Percentiles rank a stretch among this genome's conserved stretches.
Evolutionary conservation across 1,284 basidiomycete species (phyloP).

Genomic region (Neonothopanus nambi): DNA sequence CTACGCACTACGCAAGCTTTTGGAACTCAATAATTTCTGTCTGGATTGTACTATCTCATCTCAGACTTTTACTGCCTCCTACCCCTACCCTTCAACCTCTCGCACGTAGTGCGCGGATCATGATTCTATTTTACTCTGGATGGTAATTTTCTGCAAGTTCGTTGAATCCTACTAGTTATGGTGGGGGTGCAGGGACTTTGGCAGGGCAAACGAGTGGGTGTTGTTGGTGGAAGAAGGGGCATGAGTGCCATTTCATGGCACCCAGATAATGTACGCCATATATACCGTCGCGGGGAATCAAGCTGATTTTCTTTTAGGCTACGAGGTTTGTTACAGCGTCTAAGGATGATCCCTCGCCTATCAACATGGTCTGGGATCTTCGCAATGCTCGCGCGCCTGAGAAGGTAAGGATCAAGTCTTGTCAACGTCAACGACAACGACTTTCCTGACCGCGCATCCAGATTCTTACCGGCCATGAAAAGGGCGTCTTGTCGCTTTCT

Average conservation of each 20-base stretch:
- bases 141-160: too few species aligned
- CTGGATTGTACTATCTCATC: slow-evolving; percentile 73
- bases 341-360: slow-evolving; percentile 93
- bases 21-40: slow-evolving; percentile 73
- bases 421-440: background rate
- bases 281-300: background rate
- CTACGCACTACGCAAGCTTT: slow-evolving; percentile 95
- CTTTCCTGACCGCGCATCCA: slow-evolving; percentile 30
- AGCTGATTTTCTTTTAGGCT: slow-evolving; percentile 50
- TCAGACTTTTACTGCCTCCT: too few species aligned
- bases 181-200: slow-evolving; percentile 77
- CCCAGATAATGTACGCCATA: slow-evolving; percentile 79
- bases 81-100: too few species aligned
- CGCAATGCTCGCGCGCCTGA: slow-evolving; percentile 96
- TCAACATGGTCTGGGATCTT: slow-evolving; percentile 99
- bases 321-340: slow-evolving; percentile 93
- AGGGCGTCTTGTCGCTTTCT: slow-evolving; percentile 91
- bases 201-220: slow-evolving; percentile 59
- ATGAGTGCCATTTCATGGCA: slow-evolving; percentile 99
- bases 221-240: slow-evolving; percentile 78
- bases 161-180: too few species aligned
- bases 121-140: slow-evolving; percentile 60
- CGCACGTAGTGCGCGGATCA: slow-evolving; percentile 66
- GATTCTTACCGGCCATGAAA: slow-evolving; percentile 94
- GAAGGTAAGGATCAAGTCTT: slow-evolving; percentile 59